These are phyloP conservation scores for Ophiostoma angusticollis DNA, from an alignment of 2,329 filamentous ascomycete genomes.

Conservation along the genomic window DNA sequence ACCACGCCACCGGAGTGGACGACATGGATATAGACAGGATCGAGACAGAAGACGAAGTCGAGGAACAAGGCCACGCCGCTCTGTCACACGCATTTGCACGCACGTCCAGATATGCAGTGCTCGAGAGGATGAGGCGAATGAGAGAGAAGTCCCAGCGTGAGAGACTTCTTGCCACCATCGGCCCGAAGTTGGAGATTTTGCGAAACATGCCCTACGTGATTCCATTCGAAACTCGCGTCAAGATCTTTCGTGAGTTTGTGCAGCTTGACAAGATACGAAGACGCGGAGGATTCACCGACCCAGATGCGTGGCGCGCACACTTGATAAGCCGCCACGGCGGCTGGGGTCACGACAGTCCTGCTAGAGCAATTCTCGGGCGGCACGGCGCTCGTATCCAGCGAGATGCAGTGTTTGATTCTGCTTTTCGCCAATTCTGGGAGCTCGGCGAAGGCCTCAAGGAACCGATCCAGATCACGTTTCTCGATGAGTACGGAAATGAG, in stretches of 20 bases:
- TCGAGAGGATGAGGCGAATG: slow-evolving; percentile 50
- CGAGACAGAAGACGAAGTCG: slow-evolving; percentile 23
- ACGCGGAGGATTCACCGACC: slow-evolving; percentile 54
- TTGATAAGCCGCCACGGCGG: slow-evolving; percentile 31
- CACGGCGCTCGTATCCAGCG: slow-evolving; percentile 73
- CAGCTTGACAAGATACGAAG: slow-evolving; percentile 63
- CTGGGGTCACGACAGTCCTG: slow-evolving; percentile 13
- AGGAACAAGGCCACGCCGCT: slow-evolving; percentile 14
- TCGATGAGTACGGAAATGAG: slow-evolving; percentile 73
- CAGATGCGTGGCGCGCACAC: slow-evolving; percentile 60
- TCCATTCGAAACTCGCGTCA: slow-evolving; percentile 79
- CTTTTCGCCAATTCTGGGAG: slow-evolving; percentile 68
- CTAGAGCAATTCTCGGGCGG: slow-evolving; percentile 32
- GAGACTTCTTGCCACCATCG: slow-evolving; percentile 63
- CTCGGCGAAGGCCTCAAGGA: slow-evolving; percentile 80
- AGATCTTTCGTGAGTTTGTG: slow-evolving; percentile 92
- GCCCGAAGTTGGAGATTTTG: slow-evolving; percentile 77
- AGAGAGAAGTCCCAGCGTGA: slow-evolving; percentile 56
- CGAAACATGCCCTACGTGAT: slow-evolving; percentile 97
- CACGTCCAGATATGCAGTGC: slow-evolving; percentile 47
- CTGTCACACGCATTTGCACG: slow-evolving; percentile 39
- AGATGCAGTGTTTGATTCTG: slow-evolving; percentile 72
- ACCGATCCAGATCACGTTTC: slow-evolving; percentile 90
- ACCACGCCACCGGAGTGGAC: slow-evolving; percentile 39
- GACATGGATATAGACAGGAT: slow-evolving; percentile 29